Conservation (phyloP, 352 stramenopile species). For the Phytophthora pisi region DNA sequence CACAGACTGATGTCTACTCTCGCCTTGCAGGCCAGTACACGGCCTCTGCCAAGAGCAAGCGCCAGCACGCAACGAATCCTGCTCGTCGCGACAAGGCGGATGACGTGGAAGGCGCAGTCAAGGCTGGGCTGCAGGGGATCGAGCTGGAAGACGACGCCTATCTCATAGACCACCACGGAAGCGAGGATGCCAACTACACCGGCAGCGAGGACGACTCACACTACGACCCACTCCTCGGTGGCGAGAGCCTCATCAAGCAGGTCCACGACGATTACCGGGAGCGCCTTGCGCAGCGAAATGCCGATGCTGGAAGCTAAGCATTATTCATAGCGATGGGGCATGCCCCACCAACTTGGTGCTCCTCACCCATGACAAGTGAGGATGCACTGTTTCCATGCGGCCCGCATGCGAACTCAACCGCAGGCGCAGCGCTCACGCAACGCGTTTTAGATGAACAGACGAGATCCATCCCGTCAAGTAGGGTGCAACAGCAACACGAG, state of each 20-base stretch:
- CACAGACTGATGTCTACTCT: conserved; percentile 81
- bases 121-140: conserved; percentile 19
- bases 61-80: conserved; percentile 46
- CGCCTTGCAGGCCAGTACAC: conserved; percentile 83
- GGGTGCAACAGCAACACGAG: conserved; percentile 8
- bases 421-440: conserved; percentile 2
- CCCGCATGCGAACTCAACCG: not conserved
- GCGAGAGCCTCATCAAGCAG: conserved; percentile 66
- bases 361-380: conserved; percentile 8
- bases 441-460: conserved; percentile 28
- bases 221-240: conserved; percentile 73
- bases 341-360: not conserved
- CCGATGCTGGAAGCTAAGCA: conserved; percentile 20
- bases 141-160: conserved; percentile 35
- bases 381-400: not conserved
- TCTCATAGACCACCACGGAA: conserved; percentile 30
- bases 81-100: conserved; percentile 43
- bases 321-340: not conserved
- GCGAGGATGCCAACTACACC: conserved; percentile 34
- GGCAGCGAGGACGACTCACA: conserved; percentile 59
- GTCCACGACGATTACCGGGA: conserved; percentile 83
- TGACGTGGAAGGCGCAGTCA: conserved; percentile 37
- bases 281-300: conserved; percentile 59
- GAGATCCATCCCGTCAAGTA: conserved; percentile 6
- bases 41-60: conserved; percentile 81